Evolutionary conservation across 139 green algal genomes (phyloP), one percentile per base, ranked within the genome.

Genomic region (Haematococcus sp.): DNA sequence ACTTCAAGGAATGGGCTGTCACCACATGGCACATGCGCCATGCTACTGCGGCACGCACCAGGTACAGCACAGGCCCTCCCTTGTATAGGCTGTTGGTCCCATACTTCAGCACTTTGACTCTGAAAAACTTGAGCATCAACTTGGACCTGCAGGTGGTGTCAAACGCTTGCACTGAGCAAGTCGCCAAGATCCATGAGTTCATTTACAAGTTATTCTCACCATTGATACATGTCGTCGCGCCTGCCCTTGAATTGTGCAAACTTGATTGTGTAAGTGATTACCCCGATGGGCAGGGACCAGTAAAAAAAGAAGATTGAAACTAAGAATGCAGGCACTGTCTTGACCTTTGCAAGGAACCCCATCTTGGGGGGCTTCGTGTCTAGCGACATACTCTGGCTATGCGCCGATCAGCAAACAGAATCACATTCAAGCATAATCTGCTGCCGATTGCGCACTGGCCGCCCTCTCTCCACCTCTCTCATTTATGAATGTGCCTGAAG

Each of bases 81-180:
- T 60, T 87, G 80, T 88, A 89, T 9, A 93, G 60, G 11, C 76
- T 40, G 0, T 75, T 77, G 23, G 78, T 78, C n/a, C 81, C 77
- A 23, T 83, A 79, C 82, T 92, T 84, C 32, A 82, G 28, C 1
- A 87, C 27, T 15, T 59, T 74, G 9, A 85, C 52, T 0, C 55
- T 7, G 32, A 82, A 84, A 2, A 61, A 63, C 28, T 25, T 31
- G 7, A 76, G 32, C 22, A 83, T 27, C 15, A 79, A 65, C n/a
- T 75, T 52, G 9, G 69, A 74, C 71, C 73, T 81, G 69, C 54
- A 49, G 40, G 40, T 49, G 40, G 40, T 11, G n/a, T 11, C 40
- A 49, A 49, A 49, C 40, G 40, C 40, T 49, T 49, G 40, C 11
- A 49, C n/a, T n/a, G n/a, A n/a, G n/a, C n/a, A n/a, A n/a, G n/a